Conservation (phyloP, 768 basidiomycete species). For the Boletus tomentosulus region DNA sequence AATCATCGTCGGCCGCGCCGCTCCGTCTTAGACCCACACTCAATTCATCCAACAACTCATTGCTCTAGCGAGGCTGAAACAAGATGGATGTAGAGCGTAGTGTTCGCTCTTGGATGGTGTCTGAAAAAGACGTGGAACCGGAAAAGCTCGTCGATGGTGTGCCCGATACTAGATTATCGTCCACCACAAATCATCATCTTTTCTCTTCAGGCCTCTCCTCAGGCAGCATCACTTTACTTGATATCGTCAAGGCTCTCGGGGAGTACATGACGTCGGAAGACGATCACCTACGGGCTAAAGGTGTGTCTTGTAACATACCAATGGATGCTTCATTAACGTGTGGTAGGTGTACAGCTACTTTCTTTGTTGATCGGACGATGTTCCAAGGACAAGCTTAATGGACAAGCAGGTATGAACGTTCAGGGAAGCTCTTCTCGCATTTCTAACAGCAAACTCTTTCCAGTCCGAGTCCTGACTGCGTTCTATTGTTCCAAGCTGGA, state of each 20-base stretch:
- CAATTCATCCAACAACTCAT: neutral
- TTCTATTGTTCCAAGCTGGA: constrained; percentile 88
- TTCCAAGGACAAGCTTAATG: constrained; percentile 62
- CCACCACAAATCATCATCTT: neutral
- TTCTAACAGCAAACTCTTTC: neutral
- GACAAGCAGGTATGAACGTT: constrained; percentile 67
- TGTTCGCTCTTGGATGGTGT: constrained; percentile 70
- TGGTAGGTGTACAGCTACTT: constrained; percentile 78
- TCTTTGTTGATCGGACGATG: constrained; percentile 63
- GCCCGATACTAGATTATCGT: constrained; percentile 15
- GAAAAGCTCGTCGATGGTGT: constrained; percentile 56
- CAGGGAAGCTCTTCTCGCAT: neutral
- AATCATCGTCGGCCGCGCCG: constrained; percentile 2
- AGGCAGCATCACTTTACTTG: constrained; percentile 57
- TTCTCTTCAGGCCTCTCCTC: constrained; percentile 44
- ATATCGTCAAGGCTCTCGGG: constrained; percentile 82
- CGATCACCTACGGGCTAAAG: constrained; percentile 72
- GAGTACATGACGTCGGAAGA: constrained; percentile 88
- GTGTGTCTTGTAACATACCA: constrained; percentile 36
- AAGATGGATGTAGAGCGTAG: constrained; percentile 47
- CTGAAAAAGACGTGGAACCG: constrained; percentile 57
- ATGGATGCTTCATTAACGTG: neutral
- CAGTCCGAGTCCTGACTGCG: constrained; percentile 75
- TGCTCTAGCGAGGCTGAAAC: neutral
- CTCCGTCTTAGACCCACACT: neutral